Conservation (phyloP, 495 filamentous ascomycete species). For the Pyrenopolyporus hunteri region DNA sequence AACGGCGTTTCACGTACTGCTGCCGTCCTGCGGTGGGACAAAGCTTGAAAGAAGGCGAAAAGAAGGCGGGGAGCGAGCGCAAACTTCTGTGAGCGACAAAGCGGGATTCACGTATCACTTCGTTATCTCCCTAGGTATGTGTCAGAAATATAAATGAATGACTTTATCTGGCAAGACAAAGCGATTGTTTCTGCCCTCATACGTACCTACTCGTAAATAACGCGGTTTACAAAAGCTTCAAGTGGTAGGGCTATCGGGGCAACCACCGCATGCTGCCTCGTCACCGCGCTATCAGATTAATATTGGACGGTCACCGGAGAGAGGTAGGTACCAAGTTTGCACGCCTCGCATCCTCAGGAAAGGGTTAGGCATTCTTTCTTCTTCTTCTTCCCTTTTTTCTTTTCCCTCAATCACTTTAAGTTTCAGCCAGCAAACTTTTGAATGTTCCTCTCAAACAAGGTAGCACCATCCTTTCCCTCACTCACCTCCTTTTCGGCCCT, state of each 20-base stretch:
- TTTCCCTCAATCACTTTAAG: constrained; percentile 8
- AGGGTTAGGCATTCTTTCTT: no score
- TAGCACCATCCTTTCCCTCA: neutral
- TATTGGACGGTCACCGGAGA: constrained; percentile 26
- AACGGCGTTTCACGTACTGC: constrained; percentile 19
- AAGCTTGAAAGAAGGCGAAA: constrained; percentile 23
- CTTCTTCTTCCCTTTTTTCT: no score
- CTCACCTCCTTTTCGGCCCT: neutral
- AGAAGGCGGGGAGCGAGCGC: constrained; percentile 21
- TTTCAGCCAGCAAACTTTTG: constrained; percentile 2
- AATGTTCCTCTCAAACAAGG: neutral
- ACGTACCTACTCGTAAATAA: neutral
- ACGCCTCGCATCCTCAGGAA: constrained; percentile 15
- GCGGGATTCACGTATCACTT: constrained; percentile 27
- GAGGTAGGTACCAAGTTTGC: neutral
- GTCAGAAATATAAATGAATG: constrained; percentile 21
- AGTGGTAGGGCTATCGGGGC: constrained; percentile 3
- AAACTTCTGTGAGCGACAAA: constrained; percentile 16
- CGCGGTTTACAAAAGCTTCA: constrained; percentile 11
- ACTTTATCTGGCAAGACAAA: constrained; percentile 30
- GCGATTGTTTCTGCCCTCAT: constrained; percentile 18
- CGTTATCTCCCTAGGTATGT: constrained; percentile 25
- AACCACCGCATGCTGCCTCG: constrained; percentile 11
- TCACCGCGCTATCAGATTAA: constrained; percentile 2
- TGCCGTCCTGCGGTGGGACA: constrained; percentile 23